Base-by-base conservation (phyloP, 1,284 basidiomycete genomes). In the Meira miltonrushii region DNA sequence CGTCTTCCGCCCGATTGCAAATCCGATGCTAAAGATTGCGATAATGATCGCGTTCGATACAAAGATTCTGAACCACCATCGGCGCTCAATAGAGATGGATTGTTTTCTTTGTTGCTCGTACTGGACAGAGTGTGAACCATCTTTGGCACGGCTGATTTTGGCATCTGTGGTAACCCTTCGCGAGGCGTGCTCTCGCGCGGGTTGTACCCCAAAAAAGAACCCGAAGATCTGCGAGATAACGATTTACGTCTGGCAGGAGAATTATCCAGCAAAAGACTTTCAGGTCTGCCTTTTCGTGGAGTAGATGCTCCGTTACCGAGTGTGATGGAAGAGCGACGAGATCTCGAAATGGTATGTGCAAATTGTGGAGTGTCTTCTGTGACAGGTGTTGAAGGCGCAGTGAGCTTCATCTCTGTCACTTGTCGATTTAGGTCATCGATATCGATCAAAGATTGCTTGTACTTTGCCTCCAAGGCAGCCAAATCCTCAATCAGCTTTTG, bases 391-490 rank as follows among this genome's bases (percentile, higher is more conserved):
- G 13, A n/a, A 33, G 28, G 28, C 8, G 28, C 37, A 11, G 41
- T 11, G 37, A 74, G 65, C 61, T 72, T 71, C 47, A 64, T 52
- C 51, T 71, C 67, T 21, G 61, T 62, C 25, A 74, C 55, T 54
- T 74, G 72, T 6, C 65, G 23, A 44, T 69, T 70, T 48, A 96
- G 83, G 65, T 92, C 89, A 12, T 88, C 88, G 62, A 95, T 91
- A 77, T 92, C 89, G 59, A 84, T 84, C 28, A 94, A 82, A n/a
- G 92, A 88, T 66, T 93, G 88, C 39, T 87, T 86, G 76, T 94
- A 94, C 77, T 91, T 92, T 1, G 84, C 82, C 9, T 89, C 86
- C 28, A 93, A 83, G 72, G 92, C 88, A 1, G 85, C 82, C 10
- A 62, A 65, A 48, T 62, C 55, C 23, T 48, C 21, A 23, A 23